Conservation (phyloP, 495 filamentous ascomycete species). For the Lophiostoma macrostomum region DNA sequence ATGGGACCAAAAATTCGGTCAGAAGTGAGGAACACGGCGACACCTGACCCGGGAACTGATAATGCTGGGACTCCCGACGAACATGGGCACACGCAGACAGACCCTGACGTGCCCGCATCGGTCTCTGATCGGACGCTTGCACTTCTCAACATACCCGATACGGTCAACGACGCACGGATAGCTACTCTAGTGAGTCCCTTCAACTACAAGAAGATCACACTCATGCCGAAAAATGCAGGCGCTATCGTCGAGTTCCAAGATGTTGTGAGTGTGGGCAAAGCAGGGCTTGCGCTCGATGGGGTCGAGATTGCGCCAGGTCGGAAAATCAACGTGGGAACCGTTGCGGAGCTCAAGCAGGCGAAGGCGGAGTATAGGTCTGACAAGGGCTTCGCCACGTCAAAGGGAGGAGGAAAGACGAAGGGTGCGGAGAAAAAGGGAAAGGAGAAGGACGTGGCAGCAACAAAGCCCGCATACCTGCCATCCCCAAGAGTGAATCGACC, state of each 20-base stretch:
- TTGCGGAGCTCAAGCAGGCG: slow-evolving; percentile 61
- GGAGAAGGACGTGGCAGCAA: no score
- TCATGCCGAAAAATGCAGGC: slow-evolving; percentile 75
- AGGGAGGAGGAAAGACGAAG: no score
- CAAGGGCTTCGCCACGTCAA: slow-evolving; percentile 41
- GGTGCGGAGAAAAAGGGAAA: no score
- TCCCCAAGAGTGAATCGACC: slow-evolving; percentile 49
- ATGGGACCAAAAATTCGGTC: slow-evolving; percentile 4
- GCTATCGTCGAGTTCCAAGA: slow-evolving; percentile 80
- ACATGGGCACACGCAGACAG: slow-evolving; percentile 52
- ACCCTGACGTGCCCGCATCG: background rate
- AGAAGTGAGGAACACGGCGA: slow-evolving; percentile 36
- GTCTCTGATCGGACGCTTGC: slow-evolving; percentile 43
- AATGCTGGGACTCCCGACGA: slow-evolving; percentile 48
- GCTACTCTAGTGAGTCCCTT: slow-evolving; percentile 61
- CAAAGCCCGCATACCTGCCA: no score
- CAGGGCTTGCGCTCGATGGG: slow-evolving; percentile 69
- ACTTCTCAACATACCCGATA: slow-evolving; percentile 62
- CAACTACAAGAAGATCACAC: slow-evolving; percentile 54
- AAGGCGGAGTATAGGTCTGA: slow-evolving; percentile 55
- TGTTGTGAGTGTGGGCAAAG: slow-evolving; percentile 68
- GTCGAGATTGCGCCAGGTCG: slow-evolving; percentile 63
- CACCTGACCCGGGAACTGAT: no score
- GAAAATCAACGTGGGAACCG: slow-evolving; percentile 64
- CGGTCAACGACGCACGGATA: slow-evolving; percentile 62